Evolutionary conservation across 2,329 filamentous ascomycete genomes (phyloP), one percentile per base, ranked within the genome.

Genomic region (Neopestalotiopsis sp.): DNA sequence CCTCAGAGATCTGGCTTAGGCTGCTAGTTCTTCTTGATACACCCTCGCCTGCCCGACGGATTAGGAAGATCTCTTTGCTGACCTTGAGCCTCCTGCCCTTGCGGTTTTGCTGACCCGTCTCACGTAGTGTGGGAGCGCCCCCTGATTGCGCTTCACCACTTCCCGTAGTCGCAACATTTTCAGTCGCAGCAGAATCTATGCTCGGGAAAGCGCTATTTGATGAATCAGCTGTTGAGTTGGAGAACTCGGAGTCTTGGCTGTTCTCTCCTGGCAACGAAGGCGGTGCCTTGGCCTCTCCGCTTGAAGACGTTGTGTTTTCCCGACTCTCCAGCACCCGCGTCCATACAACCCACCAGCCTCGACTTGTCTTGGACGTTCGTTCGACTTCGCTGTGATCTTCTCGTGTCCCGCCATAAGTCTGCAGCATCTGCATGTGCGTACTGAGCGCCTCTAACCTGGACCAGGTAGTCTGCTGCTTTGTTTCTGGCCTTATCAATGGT

Each of bases 321-420:
- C 73, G 73, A 9, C 71, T 72, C 65, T 76, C 84, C 5, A 86
- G 74, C 28, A 91, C 80, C 30, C 88, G 83, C 62, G 85, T 89
- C 90, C 90, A 92, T 32, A 91, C 89, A 38, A 92, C 83, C 90
- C 90, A 92, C 89, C 90, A 92, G 1, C 89, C 90, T 42, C 89
- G 85, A 60, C 82, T 88, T 4, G 90, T 92, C 82, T 92, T 91
- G 74, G 86, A 88, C 1, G 89, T 91, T 24, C 88, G 83, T 76
- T 92, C 90, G 3, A 88, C 76, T 69, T 88, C 86, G 4, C 79
- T 78, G 17, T 73, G 71, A 45, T 82, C 78, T 2, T 75, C 78
- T 4, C 84, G 81, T 2, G 86, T 87, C 9, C 82, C 77, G 20
- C 81, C 79, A 72, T 88, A 86, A 9, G 88, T 84, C 73, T 86